Conservation (phyloP, 2,329 filamentous ascomycete genomes). For the Xylaria sp. region DNA sequence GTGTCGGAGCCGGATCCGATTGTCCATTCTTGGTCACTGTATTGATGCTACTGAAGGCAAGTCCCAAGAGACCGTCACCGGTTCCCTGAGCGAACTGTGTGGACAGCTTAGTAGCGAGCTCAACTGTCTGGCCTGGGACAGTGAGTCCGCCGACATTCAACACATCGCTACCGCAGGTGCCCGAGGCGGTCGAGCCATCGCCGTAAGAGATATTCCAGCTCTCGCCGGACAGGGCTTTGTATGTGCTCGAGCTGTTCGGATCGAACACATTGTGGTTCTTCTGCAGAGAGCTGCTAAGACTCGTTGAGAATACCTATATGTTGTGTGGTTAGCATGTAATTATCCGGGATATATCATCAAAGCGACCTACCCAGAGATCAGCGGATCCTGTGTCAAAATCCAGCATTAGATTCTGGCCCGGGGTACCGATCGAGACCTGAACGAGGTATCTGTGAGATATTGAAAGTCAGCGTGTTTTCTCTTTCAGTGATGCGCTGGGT, state of each 20-base stretch:
- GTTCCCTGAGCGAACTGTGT: slow-evolving; percentile 64
- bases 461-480: slow-evolving; percentile 46
- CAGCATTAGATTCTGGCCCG: slow-evolving; percentile 69
- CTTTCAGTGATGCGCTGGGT: neutral
- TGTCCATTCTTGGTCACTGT: slow-evolving; percentile 59
- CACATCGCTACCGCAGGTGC: slow-evolving; percentile 72
- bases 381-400: slow-evolving; percentile 78
- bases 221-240: slow-evolving; percentile 59
- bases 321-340: slow-evolving; percentile 8
- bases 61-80: slow-evolving; percentile 73
- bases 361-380: slow-evolving; percentile 67
- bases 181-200: slow-evolving; percentile 72
- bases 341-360: neutral
- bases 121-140: slow-evolving; percentile 71
- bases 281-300: slow-evolving; percentile 54
- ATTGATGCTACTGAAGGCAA: slow-evolving; percentile 73
- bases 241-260: slow-evolving; percentile 69
- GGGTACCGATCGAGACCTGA: slow-evolving; percentile 72
- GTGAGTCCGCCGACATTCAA: slow-evolving; percentile 70
- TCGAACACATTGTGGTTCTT: slow-evolving; percentile 67
- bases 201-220: slow-evolving; percentile 76
- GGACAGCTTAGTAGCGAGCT: slow-evolving; percentile 71
- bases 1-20: slow-evolving; percentile 66
- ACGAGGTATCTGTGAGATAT: slow-evolving; percentile 69
- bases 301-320: slow-evolving; percentile 65